phyloP scores from a whole-genome alignment of 2,329 filamentous ascomycete species.

The Trichoderma koningii region DNA sequence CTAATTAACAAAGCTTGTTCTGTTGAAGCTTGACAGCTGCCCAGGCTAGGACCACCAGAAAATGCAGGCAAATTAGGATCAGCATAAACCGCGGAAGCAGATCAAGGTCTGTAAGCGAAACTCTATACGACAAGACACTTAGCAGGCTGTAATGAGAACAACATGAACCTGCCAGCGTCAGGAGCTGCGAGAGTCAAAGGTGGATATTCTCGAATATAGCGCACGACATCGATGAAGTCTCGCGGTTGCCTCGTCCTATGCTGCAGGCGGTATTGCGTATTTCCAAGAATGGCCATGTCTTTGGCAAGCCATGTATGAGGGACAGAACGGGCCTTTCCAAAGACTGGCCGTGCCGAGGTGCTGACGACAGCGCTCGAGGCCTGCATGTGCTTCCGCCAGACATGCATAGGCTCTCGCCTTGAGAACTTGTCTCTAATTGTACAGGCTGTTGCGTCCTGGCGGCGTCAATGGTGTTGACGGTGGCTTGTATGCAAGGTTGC shows the following conservation, averaged over 20 bases:
- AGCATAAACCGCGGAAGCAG: neutral
- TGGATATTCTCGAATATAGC: too few species aligned
- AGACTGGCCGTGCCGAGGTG: neutral
- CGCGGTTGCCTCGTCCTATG: neutral
- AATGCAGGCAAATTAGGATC: neutral
- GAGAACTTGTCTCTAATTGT: neutral
- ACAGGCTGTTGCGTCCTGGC: neutral
- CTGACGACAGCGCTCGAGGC: neutral
- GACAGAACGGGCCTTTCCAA: neutral
- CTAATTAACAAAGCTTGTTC: slow-evolving; percentile 15
- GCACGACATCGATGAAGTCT: too few species aligned
- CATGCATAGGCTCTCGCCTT: neutral
- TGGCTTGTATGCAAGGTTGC: neutral
- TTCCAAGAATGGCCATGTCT: neutral
- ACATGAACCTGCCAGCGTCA: neutral
- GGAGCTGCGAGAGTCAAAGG: neutral
- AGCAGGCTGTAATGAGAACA: neutral
- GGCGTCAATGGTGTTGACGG: slow-evolving; percentile 20
- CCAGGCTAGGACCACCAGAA: neutral
- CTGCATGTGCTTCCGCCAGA: slow-evolving; percentile 11
- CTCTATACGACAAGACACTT: neutral
- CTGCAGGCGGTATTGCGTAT: neutral
- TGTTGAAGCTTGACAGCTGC: neutral
- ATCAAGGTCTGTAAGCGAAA: slow-evolving; percentile 8
- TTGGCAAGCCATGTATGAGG: too few species aligned